Evolutionary conservation across 2,329 filamentous ascomycete genomes (phyloP).

Genomic region (Claviceps sp.): DNA sequence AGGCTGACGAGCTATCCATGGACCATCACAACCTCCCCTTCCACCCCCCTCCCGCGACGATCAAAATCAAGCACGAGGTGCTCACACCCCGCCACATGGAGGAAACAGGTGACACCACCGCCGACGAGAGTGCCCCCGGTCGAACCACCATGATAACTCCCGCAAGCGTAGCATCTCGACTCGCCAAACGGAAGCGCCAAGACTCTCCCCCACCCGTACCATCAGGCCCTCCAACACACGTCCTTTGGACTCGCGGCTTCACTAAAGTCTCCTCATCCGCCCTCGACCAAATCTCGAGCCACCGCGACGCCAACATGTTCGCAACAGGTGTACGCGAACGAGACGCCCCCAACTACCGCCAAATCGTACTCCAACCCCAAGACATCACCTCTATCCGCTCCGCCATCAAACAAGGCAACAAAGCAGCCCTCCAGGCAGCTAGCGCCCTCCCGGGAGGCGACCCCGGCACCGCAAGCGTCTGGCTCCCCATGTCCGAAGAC

Average conservation of each 20-base stretch:
- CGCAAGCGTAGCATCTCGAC: conserved; percentile 23
- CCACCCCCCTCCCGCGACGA: conserved; percentile 19
- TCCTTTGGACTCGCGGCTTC: conserved; percentile 64
- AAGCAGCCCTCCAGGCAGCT: conserved; percentile 47
- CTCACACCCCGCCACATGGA: conserved; percentile 40
- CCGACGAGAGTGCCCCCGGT: conserved; percentile 36
- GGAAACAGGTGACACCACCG: conserved; percentile 41
- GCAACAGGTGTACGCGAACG: conserved; percentile 60
- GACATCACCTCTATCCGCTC: conserved; percentile 67
- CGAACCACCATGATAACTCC: conserved; percentile 24
- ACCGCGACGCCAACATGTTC: conserved; percentile 70
- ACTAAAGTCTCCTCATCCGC: conserved; percentile 59
- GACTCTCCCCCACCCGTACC: conserved; percentile 30
- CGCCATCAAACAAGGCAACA: conserved; percentile 60
- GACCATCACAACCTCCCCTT: conserved; percentile 18
- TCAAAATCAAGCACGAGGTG: conserved; percentile 46
- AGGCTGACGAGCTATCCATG: conserved; percentile 33
- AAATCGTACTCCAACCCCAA: conserved; percentile 60
- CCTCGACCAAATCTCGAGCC: conserved; percentile 62
- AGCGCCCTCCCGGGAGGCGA: conserved; percentile 47
- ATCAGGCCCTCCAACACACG: conserved; percentile 48
- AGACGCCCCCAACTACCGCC: conserved; percentile 63
- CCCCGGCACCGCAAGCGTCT: conserved; percentile 40
- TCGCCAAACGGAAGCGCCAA: conserved; percentile 44
- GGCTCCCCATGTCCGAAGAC: conserved; percentile 59